Base-by-base conservation (phyloP, 352 stramenopile genomes). In the Pilasporangium apinafurcum region DNA sequence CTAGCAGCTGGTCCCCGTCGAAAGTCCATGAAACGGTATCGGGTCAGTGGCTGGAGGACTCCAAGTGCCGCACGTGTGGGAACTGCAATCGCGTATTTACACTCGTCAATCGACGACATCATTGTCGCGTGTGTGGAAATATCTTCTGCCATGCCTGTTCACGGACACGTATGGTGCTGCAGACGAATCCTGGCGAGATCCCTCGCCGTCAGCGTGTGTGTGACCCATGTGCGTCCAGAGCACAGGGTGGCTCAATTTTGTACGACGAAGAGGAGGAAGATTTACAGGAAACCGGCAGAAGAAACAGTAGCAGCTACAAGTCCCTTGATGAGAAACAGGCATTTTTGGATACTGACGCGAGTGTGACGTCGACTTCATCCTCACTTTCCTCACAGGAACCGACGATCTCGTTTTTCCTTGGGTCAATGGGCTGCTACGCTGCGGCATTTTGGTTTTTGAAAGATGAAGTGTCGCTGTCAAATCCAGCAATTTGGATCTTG, bases 101-200 rank as follows among this genome's bases (percentile, higher is more conserved):
- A 39, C 58, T 92, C 21, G 66, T 86, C 32, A 83, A 86, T 56
- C 73, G 79, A 2, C 74, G 79, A 21, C 79, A 92, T 50, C 79
- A 92, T 63, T 92, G 79, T 58, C 79, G 79, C 41, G 76, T 87
- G 37, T 92, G 79, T 38, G 79, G 79, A 25, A 54, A 89, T 53
- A 85, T 92, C 37, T 92, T 92, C 59, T 92, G 79, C 48, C 70
- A 85, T 56, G 58, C 71, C 24, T 92, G 79, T 43, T 87, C 79
- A 14, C 80, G 82, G 28, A 89, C 67, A 29, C 67, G 85, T 17
- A 91, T 92, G 62, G 66, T 88, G 48, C 60, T 94, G 22, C 68
- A 70, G 32, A 90, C 72, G 25, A 83, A 69, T 18, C 63, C 73
- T 8, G 62, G 70, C 30, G 71, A 85, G 45, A 73, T 82, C 37